Evolutionary conservation across 2,329 filamentous ascomycete species (phyloP), one percentile per base, ranked within the genome.

Genomic region (Achaetomium macrosporum): DNA sequence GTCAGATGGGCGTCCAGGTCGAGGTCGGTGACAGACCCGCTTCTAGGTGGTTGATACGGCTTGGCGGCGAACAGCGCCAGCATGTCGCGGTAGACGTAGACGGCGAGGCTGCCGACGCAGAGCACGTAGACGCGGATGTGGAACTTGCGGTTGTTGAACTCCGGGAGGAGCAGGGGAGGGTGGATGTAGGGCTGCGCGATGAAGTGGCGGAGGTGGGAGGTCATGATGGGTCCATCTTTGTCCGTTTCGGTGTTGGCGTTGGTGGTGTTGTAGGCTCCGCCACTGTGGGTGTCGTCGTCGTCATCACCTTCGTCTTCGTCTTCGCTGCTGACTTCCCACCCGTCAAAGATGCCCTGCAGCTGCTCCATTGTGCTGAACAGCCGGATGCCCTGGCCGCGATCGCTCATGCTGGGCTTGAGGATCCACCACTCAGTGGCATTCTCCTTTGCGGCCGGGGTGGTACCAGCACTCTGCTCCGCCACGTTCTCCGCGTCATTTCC

Each of bases 321-420:
- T 1, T 82, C 79, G 5, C 74, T 68, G 3, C 82, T 81, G 15
- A 76, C 82, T 66, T 96, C 92, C 90, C 93, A 99, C 52, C 82
- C 85, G 61, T 96, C 90, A 65, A 97, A 99, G 50, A 99, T 93
- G 13, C 67, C 77, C 56, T 87, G 85, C n/a, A 99, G 73, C 65
- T 95, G 85, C 51, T 85, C 83, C 74, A 93, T 88, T 2, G 83
- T 89, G 62, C 83, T 88, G 69, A 99, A 99, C 0, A 99, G 74
- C 37, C 89, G 75, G 53, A 99, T 96, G 1, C 93, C 93, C 67
- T 96, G 91, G 0, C 92, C 93, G 20, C 92, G 81, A 66, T 99
- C 93, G 68, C 90, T 96, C 93, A 99, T 97, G 9, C 92, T 87
- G 0, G 93, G 92, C 71, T 99, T 99, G 55, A 99, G 70, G 60